Base-by-base conservation (phyloP, 108 stramenopile species). In the Epithemia pelagica region DNA sequence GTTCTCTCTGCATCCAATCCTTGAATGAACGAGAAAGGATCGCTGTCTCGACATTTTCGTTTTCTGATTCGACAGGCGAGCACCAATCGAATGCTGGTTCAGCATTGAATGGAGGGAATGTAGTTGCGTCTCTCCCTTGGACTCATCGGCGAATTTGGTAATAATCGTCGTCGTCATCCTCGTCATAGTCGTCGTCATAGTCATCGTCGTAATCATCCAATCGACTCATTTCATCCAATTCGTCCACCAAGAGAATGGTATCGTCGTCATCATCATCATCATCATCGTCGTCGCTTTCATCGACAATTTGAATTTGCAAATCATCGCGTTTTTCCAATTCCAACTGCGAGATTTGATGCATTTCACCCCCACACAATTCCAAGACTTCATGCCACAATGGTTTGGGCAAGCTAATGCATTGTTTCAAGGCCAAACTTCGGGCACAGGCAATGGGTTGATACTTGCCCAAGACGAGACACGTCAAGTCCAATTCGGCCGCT, bases 311-410 rank as follows among this genome's bases (percentile, higher is more conserved):
- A 61, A 79, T 71, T 51, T 78, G 71, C 28, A 91, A 54, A 31
- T 88, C 86, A 20, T 83, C 83, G 46, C 82, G 80, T 62, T 90
- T 92, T 53, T 78, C 7, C 46, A 86, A 28, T 66, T 92, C 91
- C 61, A 88, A 70, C 21, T 58, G 66, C 27, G 88, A 89, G 22
- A 92, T 74, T 58, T 88, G 82, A 52, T 66, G 63, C 69, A 89
- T 53, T 52, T 88, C 81, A 0, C 87, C 91, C 21, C 82, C 88
- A 63, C 82, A 82, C 55, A 92, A 68, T 71, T 88, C 88, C 66
- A 90, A 54, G 15, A 92, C 87, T 76, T 94, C 92, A 70, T 94
- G 92, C 81, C 83, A 94, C 31, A 94, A 73, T 2, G 92, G 92
- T 65, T 87, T 89, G 62, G 92, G 92, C 25, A 94, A 70, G 27